Evolutionary conservation across 2,329 filamentous ascomycete species (phyloP).

Genomic region (Alternaria sp.): DNA sequence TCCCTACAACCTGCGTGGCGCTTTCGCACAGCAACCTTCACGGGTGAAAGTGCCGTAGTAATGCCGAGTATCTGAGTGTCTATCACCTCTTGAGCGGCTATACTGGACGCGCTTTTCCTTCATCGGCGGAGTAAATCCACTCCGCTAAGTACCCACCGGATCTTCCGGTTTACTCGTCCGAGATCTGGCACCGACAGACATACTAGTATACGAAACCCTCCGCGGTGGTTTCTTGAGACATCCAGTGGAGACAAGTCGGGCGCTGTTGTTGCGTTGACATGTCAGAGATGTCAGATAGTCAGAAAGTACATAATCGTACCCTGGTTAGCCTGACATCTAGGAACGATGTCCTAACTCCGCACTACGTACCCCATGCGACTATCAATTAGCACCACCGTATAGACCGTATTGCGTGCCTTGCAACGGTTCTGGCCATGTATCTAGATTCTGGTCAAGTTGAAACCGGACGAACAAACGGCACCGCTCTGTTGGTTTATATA

Average conservation of each 20-base stretch:
- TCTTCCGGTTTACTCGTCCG: not conserved
- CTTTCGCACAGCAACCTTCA: not conserved
- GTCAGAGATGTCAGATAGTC: slow-evolving; percentile 7
- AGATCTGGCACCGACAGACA: not conserved
- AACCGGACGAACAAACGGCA: not conserved
- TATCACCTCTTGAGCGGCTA: not conserved
- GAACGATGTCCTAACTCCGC: not conserved
- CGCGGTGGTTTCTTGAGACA: not conserved
- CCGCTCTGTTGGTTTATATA: not conserved
- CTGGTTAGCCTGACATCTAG: not conserved
- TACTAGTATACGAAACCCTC: not conserved
- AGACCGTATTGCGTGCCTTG: not conserved
- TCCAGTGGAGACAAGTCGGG: not conserved
- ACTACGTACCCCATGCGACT: not conserved
- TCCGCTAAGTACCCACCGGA: not conserved
- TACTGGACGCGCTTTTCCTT: not conserved
- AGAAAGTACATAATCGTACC: not conserved
- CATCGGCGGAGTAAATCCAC: not conserved
- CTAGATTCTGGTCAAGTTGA: not conserved
- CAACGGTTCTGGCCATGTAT: not conserved
- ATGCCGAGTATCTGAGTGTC: not conserved
- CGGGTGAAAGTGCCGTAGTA: not conserved
- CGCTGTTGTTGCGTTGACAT: not conserved
- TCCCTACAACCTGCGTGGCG: not conserved
- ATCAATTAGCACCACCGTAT: not conserved